phyloP scores from a whole-genome alignment of 2,329 filamentous ascomycete species.

The Penicillium expansum region DNA sequence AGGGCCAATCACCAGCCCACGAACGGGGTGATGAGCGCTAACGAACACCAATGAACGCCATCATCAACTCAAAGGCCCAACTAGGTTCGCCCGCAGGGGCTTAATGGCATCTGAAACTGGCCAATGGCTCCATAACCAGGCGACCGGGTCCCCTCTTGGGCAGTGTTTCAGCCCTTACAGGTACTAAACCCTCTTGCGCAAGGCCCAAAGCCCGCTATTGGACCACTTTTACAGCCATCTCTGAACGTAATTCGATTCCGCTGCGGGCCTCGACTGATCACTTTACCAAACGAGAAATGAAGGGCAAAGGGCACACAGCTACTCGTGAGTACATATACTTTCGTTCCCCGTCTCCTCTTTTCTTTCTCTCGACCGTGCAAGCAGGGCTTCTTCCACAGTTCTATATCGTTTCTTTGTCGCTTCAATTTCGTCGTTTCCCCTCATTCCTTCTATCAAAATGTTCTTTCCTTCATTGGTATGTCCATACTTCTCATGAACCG shows the following conservation, averaged over 20 bases:
- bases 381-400: slow-evolving; percentile 11
- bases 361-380: slow-evolving; percentile 9
- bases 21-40: not conserved
- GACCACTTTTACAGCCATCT: slow-evolving; percentile 12
- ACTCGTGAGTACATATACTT: slow-evolving; percentile 8
- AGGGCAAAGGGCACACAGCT: slow-evolving; percentile 5
- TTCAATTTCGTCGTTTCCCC: not conserved
- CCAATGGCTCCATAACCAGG: slow-evolving; percentile 2
- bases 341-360: not conserved
- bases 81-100: slow-evolving; percentile 1
- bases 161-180: slow-evolving; percentile 11
- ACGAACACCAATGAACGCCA: slow-evolving; percentile 2
- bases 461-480: slow-evolving; percentile 14
- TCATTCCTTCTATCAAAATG: slow-evolving; percentile 6
- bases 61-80: slow-evolving; percentile 1
- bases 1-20: slow-evolving; percentile 4
- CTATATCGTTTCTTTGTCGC: slow-evolving; percentile 2
- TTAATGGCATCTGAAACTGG: slow-evolving; percentile 7
- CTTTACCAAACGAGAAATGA: slow-evolving; percentile 1
- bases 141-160: not conserved
- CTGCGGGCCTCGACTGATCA: slow-evolving; percentile 12
- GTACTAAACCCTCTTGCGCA: slow-evolving; percentile 1
- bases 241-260: slow-evolving; percentile 4
- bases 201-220: slow-evolving; percentile 8
- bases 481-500: not conserved